Conservation (phyloP, 2,329 filamentous ascomycete species). For the Penicillium sp. region DNA sequence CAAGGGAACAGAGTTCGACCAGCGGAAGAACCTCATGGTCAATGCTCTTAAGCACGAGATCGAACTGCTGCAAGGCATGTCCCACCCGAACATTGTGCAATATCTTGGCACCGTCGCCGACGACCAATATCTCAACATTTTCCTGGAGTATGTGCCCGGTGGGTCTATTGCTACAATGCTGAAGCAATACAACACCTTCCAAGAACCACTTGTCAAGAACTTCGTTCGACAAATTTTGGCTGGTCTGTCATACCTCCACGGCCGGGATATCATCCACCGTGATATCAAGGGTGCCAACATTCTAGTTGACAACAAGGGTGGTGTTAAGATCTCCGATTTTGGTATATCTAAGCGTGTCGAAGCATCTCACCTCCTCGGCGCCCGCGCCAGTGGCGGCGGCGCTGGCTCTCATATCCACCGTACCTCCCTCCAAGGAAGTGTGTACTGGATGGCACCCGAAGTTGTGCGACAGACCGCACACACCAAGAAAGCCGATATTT, state of each 20-base stretch:
- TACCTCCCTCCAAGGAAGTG: slow-evolving; percentile 86
- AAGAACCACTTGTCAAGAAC: slow-evolving; percentile 89
- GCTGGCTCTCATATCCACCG: slow-evolving; percentile 50
- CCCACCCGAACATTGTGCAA: slow-evolving; percentile 96
- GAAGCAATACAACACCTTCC: slow-evolving; percentile 93
- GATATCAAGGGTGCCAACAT: slow-evolving; percentile 99
- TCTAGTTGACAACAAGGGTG: slow-evolving; percentile 96
- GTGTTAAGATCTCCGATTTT: slow-evolving; percentile 98
- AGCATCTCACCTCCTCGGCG: slow-evolving; percentile 73
- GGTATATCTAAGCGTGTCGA: slow-evolving; percentile 98
- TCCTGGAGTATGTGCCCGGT: slow-evolving; percentile 97
- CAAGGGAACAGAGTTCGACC: slow-evolving; percentile 75
- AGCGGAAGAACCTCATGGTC: slow-evolving; percentile 96
- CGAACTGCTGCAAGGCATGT: slow-evolving; percentile 84
- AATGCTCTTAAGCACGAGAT: slow-evolving; percentile 97
- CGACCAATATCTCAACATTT: slow-evolving; percentile 93
- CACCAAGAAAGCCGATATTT: slow-evolving; percentile 97
- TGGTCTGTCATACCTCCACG: slow-evolving; percentile 89
- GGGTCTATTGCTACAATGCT: slow-evolving; percentile 98
- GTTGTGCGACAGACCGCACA: slow-evolving; percentile 98
- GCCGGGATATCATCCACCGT: slow-evolving; percentile 92
- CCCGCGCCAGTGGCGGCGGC: slow-evolving; percentile 41
- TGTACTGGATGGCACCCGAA: slow-evolving; percentile 99
- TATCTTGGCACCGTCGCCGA: slow-evolving; percentile 95
- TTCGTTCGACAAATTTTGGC: slow-evolving; percentile 95